Conservation (phyloP, 2,329 filamentous ascomycete species). For the Gnomoniopsis sp. region DNA sequence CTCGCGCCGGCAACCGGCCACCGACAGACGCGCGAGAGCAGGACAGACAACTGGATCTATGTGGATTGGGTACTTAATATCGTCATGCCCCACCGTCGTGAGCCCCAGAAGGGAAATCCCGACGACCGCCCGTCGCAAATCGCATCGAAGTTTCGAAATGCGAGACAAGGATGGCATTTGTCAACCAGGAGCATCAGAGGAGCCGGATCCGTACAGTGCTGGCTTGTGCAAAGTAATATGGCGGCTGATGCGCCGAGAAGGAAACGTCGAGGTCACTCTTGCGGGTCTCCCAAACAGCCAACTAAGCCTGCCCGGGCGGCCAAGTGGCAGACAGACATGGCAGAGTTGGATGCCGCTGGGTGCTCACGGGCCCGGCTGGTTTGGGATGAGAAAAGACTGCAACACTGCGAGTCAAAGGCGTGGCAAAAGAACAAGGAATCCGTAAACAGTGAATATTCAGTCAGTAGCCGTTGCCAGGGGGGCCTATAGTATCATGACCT, state of each 20-base stretch:
- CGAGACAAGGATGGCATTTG: not conserved
- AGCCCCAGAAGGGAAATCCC: constrained; percentile 14
- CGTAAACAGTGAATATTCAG: too few relatives aligned
- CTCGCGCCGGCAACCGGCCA: not conserved
- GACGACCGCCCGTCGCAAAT: not conserved
- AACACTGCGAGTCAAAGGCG: not conserved
- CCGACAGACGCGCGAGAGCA: not conserved
- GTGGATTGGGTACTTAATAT: constrained; percentile 14
- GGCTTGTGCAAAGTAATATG: too few relatives aligned
- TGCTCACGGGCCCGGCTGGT: not conserved
- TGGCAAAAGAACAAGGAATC: not conserved
- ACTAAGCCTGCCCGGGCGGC: too few relatives aligned
- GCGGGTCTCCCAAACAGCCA: too few relatives aligned
- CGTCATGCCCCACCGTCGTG: constrained; percentile 18
- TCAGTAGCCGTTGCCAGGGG: too few relatives aligned
- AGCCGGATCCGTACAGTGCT: not conserved
- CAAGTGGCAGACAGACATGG: too few relatives aligned
- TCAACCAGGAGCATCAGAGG: not conserved
- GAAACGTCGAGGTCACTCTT: too few relatives aligned
- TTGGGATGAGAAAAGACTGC: not conserved
- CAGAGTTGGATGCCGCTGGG: too few relatives aligned
- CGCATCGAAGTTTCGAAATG: not conserved
- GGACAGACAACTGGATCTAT: constrained; percentile 1
- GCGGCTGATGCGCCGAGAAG: too few relatives aligned
- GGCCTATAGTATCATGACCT: too few relatives aligned